Percentiles rank a stretch among this genome's conserved stretches.
Conservation (phyloP, 306 rosid genomes). For the Vigna hirtella region DNA sequence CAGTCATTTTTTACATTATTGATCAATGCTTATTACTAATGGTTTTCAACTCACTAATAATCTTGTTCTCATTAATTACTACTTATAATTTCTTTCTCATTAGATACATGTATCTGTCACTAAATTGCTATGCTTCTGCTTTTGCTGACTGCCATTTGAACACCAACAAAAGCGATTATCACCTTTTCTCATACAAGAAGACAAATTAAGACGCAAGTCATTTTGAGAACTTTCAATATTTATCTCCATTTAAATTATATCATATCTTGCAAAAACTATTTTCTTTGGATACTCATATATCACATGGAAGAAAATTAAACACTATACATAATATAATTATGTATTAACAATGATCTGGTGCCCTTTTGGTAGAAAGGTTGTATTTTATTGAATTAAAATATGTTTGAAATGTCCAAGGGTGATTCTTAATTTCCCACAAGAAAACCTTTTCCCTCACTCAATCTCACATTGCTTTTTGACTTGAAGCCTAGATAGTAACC, state of each 20-base stretch:
- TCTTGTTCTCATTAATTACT: slow-evolving; percentile 16
- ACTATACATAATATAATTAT: too few species aligned
- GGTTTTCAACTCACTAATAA: slow-evolving; percentile 25
- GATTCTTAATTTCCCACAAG: slow-evolving; percentile 33
- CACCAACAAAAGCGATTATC: slow-evolving; percentile 4
- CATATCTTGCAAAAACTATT: background rate
- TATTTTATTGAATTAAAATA: slow-evolving; percentile 25
- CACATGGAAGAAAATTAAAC: too few species aligned
- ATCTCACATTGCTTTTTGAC: slow-evolving; percentile 43
- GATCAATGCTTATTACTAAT: slow-evolving; percentile 1
- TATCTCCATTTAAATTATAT: slow-evolving; percentile 25
- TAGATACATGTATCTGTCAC: background rate
- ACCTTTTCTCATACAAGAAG: slow-evolving; percentile 30
- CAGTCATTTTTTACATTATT: slow-evolving; percentile 14
- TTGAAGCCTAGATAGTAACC: slow-evolving; percentile 41
- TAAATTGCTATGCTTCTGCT: background rate
- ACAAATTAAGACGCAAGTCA: slow-evolving; percentile 21
- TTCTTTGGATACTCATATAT: too few species aligned
- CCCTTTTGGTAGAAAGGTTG: background rate
- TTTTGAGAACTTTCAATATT: slow-evolving; percentile 40
- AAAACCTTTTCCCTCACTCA: slow-evolving; percentile 41
- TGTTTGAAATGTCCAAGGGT: background rate
- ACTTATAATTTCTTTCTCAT: slow-evolving; percentile 1
- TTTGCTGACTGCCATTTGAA: slow-evolving; percentile 16
- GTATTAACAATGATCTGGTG: too few species aligned